A percentile compares a stretch with the other conserved stretches of the same genome.
phyloP scores from a whole-genome alignment of 306 rosid genomes.

The Benincasa hispida region DNA sequence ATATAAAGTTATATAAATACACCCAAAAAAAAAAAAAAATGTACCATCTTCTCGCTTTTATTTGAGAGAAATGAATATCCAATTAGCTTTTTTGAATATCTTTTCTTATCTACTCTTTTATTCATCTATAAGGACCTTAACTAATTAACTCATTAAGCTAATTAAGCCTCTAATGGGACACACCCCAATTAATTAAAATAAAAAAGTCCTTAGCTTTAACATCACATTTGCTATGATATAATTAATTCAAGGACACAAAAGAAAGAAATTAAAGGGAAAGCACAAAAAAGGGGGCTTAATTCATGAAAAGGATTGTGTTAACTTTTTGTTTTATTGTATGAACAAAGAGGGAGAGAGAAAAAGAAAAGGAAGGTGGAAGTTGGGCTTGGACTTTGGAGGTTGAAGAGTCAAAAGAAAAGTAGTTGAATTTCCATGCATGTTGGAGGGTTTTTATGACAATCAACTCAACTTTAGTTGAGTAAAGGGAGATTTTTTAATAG shows the following conservation, averaged over 20 bases:
- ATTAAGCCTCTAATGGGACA: background rate
- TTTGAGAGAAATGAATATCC: constrained; percentile 1
- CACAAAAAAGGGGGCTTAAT: background rate
- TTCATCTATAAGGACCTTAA: background rate
- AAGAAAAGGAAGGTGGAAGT: background rate
- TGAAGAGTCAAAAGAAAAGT: constrained; percentile 3
- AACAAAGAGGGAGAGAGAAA: background rate
- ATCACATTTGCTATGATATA: background rate
- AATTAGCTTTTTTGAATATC: background rate
- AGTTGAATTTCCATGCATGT: constrained; percentile 5
- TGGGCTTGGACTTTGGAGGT: background rate
- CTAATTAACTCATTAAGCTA: background rate
- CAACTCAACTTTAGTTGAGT: background rate
- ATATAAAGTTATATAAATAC: background rate
- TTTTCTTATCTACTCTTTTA: background rate
- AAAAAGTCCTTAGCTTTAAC: background rate
- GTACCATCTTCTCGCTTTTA: background rate
- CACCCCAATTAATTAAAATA: background rate
- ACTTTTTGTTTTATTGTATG: background rate
- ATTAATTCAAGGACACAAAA: background rate
- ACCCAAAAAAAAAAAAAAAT: background rate
- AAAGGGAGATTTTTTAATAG: background rate
- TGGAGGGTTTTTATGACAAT: background rate
- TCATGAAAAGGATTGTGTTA: background rate
- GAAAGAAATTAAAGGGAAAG: background rate